Conservation (phyloP, 371 early-diverging fungal species). For the Mucor ambiguus region DNA sequence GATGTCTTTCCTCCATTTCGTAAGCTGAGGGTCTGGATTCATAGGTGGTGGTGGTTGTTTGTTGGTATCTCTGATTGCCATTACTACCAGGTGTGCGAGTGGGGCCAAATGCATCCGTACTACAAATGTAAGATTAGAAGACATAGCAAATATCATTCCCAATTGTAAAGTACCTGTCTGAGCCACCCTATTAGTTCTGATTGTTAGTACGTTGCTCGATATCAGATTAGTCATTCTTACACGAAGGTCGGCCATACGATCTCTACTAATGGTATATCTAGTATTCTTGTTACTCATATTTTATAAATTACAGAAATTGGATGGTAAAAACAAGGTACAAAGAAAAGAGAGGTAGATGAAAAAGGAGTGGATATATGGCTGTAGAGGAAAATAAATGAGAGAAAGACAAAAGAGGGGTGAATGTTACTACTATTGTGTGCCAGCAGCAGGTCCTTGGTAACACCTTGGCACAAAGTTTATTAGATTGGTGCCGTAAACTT, state of each 20-base stretch:
- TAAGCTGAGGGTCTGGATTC: constrained; percentile 14
- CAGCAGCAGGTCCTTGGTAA: not conserved
- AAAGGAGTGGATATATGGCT: constrained; percentile 5
- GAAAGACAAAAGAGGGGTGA: not conserved
- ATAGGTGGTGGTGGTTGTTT: not conserved
- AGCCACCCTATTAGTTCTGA: constrained; percentile 8
- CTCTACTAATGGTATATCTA: constrained; percentile 26
- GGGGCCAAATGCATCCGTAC: constrained; percentile 42
- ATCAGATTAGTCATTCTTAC: constrained; percentile 7
- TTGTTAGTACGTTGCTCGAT: not conserved
- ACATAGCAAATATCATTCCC: not conserved
- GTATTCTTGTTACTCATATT: constrained; percentile 14
- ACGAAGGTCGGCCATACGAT: constrained; percentile 26
- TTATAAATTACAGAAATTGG: not conserved
- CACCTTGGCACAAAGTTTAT: constrained; percentile 1
- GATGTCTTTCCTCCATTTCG: constrained; percentile 21
- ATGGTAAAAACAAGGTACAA: not conserved
- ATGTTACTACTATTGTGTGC: not conserved
- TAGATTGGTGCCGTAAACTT: not conserved
- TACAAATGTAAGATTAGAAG: constrained; percentile 1
- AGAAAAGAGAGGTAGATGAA: constrained; percentile 1
- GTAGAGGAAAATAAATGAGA: not conserved
- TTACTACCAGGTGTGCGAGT: constrained; percentile 22
- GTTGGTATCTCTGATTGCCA: constrained; percentile 11
- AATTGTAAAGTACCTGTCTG: constrained; percentile 23